These are phyloP conservation scores for Pestalotiopsis sp. DNA, from an alignment of 2,329 filamentous ascomycete species.

Conservation along the genomic window DNA sequence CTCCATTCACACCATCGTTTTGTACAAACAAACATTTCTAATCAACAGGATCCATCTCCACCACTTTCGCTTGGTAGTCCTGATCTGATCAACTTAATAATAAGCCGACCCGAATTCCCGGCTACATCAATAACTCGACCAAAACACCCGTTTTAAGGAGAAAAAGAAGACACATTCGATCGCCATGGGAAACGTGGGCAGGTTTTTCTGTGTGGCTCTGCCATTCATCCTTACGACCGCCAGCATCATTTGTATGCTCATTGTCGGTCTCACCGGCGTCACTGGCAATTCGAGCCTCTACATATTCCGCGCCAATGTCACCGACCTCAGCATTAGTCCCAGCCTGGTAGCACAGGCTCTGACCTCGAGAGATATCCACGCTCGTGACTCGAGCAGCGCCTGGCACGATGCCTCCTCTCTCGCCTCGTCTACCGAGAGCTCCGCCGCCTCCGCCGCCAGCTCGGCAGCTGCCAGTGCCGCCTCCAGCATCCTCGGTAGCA, in stretches of 20 bases:
- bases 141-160: neutral
- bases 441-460: neutral
- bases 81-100: neutral
- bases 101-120: neutral
- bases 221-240: slow-evolving; percentile 81
- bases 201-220: slow-evolving; percentile 83
- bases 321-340: slow-evolving; percentile 57
- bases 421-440: neutral
- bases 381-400: neutral
- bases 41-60: neutral
- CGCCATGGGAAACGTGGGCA: slow-evolving; percentile 62
- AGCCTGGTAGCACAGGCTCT: slow-evolving; percentile 29
- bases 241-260: slow-evolving; percentile 69
- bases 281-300: slow-evolving; percentile 55
- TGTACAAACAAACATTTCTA: neutral
- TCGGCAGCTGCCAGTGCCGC: neutral
- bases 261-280: slow-evolving; percentile 58
- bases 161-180: slow-evolving; percentile 22
- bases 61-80: neutral
- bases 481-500: neutral
- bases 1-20: neutral
- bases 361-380: neutral
- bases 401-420: neutral
- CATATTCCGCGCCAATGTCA: slow-evolving; percentile 63
- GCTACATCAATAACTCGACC: neutral